phyloP scores from a whole-genome alignment of 108 stramenopile species.

The Aurantiochytrium sp. region DNA sequence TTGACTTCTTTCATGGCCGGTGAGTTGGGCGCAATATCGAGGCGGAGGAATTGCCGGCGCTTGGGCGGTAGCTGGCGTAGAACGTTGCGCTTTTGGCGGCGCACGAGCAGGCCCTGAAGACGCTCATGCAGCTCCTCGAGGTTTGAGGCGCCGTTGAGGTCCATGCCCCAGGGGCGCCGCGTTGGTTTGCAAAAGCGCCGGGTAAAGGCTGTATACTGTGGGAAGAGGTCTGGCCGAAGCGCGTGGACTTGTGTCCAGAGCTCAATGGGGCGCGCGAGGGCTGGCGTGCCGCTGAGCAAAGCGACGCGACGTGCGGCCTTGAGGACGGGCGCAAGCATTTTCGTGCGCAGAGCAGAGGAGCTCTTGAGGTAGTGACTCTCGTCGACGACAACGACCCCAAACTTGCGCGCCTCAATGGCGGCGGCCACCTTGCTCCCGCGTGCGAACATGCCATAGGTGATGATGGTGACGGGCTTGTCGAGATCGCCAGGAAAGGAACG shows the following conservation, averaged over 20 bases:
- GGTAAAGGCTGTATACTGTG: conserved; percentile 55
- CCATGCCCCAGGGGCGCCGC: conserved; percentile 60
- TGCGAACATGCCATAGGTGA: conserved; percentile 61
- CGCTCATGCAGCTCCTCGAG: conserved; percentile 78
- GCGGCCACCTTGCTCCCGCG: conserved; percentile 42
- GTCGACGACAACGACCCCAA: conserved; percentile 80
- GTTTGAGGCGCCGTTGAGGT: conserved; percentile 58
- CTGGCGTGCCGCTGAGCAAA: conserved; percentile 89
- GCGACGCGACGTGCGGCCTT: conserved; percentile 63
- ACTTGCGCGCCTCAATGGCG: conserved; percentile 42
- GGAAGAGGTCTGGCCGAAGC: conserved; percentile 48
- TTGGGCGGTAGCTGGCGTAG: conserved; percentile 81
- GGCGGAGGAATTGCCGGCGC: conserved; percentile 61
- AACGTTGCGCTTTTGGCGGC: conserved; percentile 83
- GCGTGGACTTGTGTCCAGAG: conserved; percentile 85
- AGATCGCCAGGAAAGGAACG: conserved; percentile 51
- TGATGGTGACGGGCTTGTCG: conserved; percentile 52
- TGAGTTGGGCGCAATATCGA: conserved; percentile 28
- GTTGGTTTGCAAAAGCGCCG: conserved; percentile 66
- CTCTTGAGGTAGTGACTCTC: conserved; percentile 92
- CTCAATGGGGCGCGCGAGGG: conserved; percentile 79
- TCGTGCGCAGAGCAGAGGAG: conserved; percentile 69
- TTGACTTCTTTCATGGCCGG: conserved; percentile 42
- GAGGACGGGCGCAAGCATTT: conserved; percentile 64
- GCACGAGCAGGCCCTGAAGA: conserved; percentile 84